Percentiles rank a stretch among this genome's conserved stretches.
These are phyloP conservation scores for Physaria fendleri DNA, from an alignment of 345 rosid genomes.

Conservation along the genomic window DNA sequence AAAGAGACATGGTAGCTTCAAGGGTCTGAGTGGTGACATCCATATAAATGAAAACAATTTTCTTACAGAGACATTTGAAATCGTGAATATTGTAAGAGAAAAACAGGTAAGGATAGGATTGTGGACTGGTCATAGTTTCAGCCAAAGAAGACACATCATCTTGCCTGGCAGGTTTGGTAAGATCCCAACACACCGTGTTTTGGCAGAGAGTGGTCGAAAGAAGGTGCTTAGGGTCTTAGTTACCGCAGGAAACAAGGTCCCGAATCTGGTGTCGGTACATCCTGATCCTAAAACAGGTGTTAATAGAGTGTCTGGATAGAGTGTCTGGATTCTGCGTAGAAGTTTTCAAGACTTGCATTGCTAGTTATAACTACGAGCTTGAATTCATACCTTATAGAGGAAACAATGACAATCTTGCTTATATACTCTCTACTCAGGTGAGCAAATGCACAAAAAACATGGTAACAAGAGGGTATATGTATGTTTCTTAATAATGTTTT, in stretches of 20 bases:
- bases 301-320: conserved; percentile 15
- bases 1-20: conserved; percentile 1
- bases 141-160: background rate
- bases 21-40: conserved; percentile 31
- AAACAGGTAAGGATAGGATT: conserved; percentile 24
- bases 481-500: background rate
- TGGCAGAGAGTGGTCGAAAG: background rate
- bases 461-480: background rate
- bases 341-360: conserved; percentile 30
- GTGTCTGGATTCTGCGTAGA: conserved; percentile 36
- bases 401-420: conserved; percentile 26
- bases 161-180: conserved; percentile 28
- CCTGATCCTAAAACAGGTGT: conserved; percentile 17
- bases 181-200: conserved; percentile 9
- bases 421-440: conserved; percentile 33
- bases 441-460: background rate
- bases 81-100: conserved; percentile 21
- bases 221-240: conserved; percentile 29
- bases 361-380: conserved; percentile 18
- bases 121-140: conserved; percentile 13
- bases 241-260: conserved; percentile 18
- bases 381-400: conserved; percentile 29
- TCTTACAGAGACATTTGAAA: conserved; percentile 14
- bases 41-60: conserved; percentile 9
- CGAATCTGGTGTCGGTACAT: conserved; percentile 8